Evolutionary conservation across 2,329 filamentous ascomycete species (phyloP).

Genomic region (Ampelomyces quisqualis): DNA sequence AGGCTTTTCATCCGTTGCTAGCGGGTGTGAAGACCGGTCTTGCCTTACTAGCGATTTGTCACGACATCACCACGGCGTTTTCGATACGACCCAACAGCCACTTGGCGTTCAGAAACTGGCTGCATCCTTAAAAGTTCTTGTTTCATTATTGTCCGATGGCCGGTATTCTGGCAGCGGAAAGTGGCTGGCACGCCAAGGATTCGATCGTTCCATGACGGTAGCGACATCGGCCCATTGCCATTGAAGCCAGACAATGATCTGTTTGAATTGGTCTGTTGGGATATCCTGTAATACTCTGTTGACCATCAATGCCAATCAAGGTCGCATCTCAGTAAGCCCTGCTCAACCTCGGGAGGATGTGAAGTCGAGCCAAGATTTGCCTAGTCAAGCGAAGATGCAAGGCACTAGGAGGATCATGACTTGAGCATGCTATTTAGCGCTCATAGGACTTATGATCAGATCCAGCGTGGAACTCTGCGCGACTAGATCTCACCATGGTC

Average conservation of each 20-base stretch:
- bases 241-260: constrained; percentile 15
- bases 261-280: too few relatives aligned
- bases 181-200: neutral
- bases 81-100: constrained; percentile 6
- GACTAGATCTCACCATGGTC: too few relatives aligned
- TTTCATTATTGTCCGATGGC: neutral
- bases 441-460: too few relatives aligned
- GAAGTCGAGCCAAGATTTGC: constrained; percentile 11
- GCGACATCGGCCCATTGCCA: constrained; percentile 11
- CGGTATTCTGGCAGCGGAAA: constrained; percentile 1
- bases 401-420: neutral
- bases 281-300: constrained; percentile 23
- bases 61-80: constrained; percentile 31
- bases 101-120: constrained; percentile 7
- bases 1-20: constrained; percentile 31
- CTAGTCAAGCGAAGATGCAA: constrained; percentile 14
- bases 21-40: constrained; percentile 29
- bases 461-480: too few relatives aligned
- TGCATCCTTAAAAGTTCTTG: constrained; percentile 31
- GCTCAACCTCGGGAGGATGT: constrained; percentile 22
- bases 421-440: neutral
- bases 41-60: constrained; percentile 11
- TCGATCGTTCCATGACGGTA: constrained; percentile 7
- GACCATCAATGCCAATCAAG: constrained; percentile 13
- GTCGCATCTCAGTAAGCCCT: constrained; percentile 7